phyloP scores from a whole-genome alignment of 768 basidiomycete species.

The Crepidotus variabilis region DNA sequence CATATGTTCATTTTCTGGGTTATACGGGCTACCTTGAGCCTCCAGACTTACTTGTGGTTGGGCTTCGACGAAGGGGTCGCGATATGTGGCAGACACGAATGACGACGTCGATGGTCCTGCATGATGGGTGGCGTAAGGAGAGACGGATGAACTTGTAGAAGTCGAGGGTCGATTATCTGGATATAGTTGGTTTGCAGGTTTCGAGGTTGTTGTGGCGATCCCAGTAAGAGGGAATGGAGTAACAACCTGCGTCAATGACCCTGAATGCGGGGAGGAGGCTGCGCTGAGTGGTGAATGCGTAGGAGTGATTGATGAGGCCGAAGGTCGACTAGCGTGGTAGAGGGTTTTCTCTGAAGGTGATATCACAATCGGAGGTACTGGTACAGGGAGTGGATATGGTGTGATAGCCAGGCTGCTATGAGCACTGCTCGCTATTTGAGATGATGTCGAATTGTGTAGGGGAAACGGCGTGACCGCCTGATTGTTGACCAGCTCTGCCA shows the following conservation, averaged over 20 bases:
- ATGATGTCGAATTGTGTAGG: neutral
- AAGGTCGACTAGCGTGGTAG: neutral
- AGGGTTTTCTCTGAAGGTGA: neutral
- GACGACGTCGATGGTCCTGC: too few species aligned
- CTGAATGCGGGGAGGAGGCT: neutral
- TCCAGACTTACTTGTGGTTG: neutral
- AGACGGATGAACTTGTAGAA: too few species aligned
- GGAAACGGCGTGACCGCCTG: neutral
- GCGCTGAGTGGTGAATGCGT: neutral
- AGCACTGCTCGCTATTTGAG: too few species aligned
- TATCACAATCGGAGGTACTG: neutral
- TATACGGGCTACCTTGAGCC: neutral
- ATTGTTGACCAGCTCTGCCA: neutral
- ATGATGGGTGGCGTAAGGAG: too few species aligned
- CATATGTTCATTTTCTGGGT: constrained; percentile 13
- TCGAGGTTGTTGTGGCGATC: too few species aligned
- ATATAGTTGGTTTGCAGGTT: too few species aligned
- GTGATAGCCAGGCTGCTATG: neutral
- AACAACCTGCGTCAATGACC: neutral
- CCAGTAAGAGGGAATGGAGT: neutral
- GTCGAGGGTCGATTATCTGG: too few species aligned
- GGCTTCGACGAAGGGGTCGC: neutral
- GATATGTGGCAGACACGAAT: neutral
- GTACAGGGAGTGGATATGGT: neutral
- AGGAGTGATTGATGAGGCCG: neutral